Evolutionary conservation across 2,329 filamentous ascomycete genomes (phyloP), one percentile per base, ranked within the genome.

Genomic region (Verruconis gallopava): DNA sequence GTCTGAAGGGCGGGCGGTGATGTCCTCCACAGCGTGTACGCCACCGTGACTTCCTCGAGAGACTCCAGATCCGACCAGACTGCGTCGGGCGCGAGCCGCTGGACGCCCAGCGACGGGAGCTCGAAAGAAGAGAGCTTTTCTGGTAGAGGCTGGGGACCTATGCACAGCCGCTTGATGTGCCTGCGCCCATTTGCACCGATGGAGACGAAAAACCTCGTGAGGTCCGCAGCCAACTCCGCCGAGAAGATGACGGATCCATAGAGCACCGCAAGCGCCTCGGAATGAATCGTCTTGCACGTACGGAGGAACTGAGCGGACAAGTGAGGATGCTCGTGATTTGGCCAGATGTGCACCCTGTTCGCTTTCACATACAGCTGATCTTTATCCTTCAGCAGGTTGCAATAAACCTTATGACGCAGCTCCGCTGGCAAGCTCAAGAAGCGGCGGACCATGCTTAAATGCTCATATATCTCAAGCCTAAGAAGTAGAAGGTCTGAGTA

Each of bases 321-420:
- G 25, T 30, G 25, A n/a, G 9, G 25, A 30, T 30, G 25, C 25
- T 9, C 25, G n/a, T n/a, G 25, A 30, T 30, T n/a, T 9, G n/a
- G 6, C n/a, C 25, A 30, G n/a, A 30, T 30, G 25, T n/a, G 9
- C 25, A 9, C n/a, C 25, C n/a, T 30, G 25, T 9, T 30, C n/a
- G n/a, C 25, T 30, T 30, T 9, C 25, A 30, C n/a, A 30, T 30
- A 9, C n/a, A 30, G n/a, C 6, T 30, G 9, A n/a, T 30, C n/a
- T 9, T n/a, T n/a, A 30, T 30, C 25, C 9, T 49, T 46, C 13
- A 63, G 55, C 0, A 55, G 54, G 51, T 57, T 55, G 43, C 62
- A 55, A 49, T 67, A 68, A 44, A 68, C 62, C 44, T 62, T 55
- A 15, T 66, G 50, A 14, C 65, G 56, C n/a, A 67, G 55, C 48